Evolutionary conservation across 768 basidiomycete genomes (phyloP).

Genomic region (Suillus bovinus): DNA sequence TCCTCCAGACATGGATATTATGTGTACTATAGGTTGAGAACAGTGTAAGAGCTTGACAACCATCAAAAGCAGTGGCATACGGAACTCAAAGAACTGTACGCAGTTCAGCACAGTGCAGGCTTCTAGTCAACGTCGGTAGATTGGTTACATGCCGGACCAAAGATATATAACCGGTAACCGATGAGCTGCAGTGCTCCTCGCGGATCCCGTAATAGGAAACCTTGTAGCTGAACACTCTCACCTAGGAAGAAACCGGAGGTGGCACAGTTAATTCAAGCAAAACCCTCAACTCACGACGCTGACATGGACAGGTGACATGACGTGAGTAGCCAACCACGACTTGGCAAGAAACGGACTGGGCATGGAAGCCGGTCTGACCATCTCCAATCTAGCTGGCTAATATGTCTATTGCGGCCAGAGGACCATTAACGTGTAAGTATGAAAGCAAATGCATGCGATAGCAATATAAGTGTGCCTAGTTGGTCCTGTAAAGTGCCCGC

Average conservation of each 20-base stretch:
- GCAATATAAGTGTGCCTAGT: slow-evolving; percentile 40
- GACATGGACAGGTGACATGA: background rate
- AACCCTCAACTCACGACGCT: background rate
- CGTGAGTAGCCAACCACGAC: background rate
- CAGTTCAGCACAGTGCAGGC: no score
- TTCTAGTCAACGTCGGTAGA: no score
- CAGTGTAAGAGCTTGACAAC: no score
- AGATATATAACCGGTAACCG: no score
- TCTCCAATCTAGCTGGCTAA: background rate
- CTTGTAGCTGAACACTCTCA: background rate
- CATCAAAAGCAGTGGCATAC: no score
- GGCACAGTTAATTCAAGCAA: background rate
- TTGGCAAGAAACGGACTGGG: background rate
- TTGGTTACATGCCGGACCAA: no score
- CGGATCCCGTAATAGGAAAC: background rate
- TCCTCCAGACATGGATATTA: no score
- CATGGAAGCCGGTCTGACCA: background rate
- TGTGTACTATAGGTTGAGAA: no score
- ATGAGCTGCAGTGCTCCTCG: no score
- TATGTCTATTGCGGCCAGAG: slow-evolving; percentile 21
- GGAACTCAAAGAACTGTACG: no score
- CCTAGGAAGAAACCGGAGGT: background rate
- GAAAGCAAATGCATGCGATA: slow-evolving; percentile 14
- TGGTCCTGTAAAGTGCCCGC: slow-evolving; percentile 88
- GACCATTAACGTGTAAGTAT: slow-evolving; percentile 20